Evolutionary conservation across 257 asterid species (phyloP), one percentile per base, ranked within the genome.

Genomic region (Anisodus acutangulus): DNA sequence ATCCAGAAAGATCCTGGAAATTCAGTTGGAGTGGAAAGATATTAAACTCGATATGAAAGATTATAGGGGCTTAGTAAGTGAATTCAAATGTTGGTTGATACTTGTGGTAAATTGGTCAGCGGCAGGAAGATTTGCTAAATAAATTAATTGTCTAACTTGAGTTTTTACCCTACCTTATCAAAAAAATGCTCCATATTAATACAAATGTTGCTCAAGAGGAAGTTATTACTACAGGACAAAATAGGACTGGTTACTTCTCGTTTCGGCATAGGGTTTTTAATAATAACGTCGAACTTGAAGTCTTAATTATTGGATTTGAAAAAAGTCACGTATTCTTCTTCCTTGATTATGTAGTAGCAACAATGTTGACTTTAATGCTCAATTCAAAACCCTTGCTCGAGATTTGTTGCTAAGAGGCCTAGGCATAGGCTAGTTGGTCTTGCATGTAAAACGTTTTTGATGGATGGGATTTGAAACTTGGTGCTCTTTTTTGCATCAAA

Each of bases 401-500:
- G 41, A 64, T 9, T 26, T 22, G 22, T 31, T 64, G 43, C 43
- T 10, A 9, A 9, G 70, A 26, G 70, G 8, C 16, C 8, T 26
- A 64, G 17, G 8, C 16, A 3, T 26, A 64, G 17, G 37, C 68
- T 39, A 62, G 2, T 62, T 62, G 68, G 68, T 62, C 68, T 62
- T 49, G 68, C 68, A 3, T 13, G 5, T 62, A 62, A 3, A 62
- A 19, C 39, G 3, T 19, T 9, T 19, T 62, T 62, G 13, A 62
- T 62, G 35, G 37, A 19, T 62, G 68, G 39, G 37, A n/a, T 37
- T 62, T 62, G 68, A 62, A 62, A n/a, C 67, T 60, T 60, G 35
- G 67, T 60, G 67, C 67, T 60, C 67, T 60, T 60, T 47, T n/a
- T 60, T 57, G 62, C 67, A 60, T 60, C 67, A 19, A 15, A n/a